Evolutionary conservation across 2,329 filamentous ascomycete species (phyloP), one percentile per base, ranked within the genome.

Genomic region (Monosporascus sp.): DNA sequence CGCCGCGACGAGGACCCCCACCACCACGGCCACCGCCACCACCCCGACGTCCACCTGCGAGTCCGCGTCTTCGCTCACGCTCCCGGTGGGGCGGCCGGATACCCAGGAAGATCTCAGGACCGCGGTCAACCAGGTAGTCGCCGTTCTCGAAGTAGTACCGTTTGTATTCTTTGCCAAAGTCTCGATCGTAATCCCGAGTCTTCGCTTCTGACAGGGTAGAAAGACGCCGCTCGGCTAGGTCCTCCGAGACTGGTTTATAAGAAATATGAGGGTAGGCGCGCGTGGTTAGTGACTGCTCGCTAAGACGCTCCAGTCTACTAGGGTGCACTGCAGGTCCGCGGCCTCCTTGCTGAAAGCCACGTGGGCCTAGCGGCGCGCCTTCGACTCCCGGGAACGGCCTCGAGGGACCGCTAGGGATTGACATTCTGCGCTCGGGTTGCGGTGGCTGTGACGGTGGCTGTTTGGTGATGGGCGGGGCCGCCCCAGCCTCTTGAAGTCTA

Each of bases 111-210:
- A 86, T 83, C 66, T 91, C 88, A 17, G 83, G 83, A 16, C 88
- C 88, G 51, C 85, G 79, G 66, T 91, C 87, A 45, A 91, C 86
- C 51, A 91, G 83, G 6, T 71, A 65, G 55, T 85, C 82, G 1
- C 76, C 78, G 52, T 85, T 75, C 67, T 91, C 87, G 61, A 91
- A 91, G 0, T 85, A 87, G 66, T 90, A 91, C 34, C 88, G 78
- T 65, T 88, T 84, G 70, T 83, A 81, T 50, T 82, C 78, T 50
- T 77, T 71, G 56, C 75, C 77, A 38, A 76, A 61, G 44, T 76
- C 71, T 14, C 75, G 69, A 20, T 68, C 55, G 26, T 64, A 63
- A 45, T 77, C 71, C 34, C 63, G 67, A 7, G 74, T 73, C 68
- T 80, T 81, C 58, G 74, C 75, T 19, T 71, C 69, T 16, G 67